Base-by-base conservation (phyloP, 106 monocot species). In the Posidonia australis region DNA sequence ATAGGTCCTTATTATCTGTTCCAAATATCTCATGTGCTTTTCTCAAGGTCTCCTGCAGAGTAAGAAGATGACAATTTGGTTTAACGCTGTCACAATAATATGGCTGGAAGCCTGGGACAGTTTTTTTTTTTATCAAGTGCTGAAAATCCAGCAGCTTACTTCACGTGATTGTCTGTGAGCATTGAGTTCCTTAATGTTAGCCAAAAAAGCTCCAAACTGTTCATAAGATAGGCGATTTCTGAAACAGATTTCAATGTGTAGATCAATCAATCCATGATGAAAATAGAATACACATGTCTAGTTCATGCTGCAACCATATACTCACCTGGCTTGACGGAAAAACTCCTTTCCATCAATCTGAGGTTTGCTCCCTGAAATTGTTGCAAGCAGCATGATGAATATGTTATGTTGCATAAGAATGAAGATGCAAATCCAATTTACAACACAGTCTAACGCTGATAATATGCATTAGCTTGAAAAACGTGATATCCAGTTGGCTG, bases 311-410 rank as follows among this genome's bases (percentile, higher is more conserved):
- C 2, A 46, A 63, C 28, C 6, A 55, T 20, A 23, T 45, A 63
- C 75, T 61, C 48, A 96, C 96, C 90, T 87, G 22, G 90, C 90
- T 72, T 81, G 87, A 21, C 90, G 96, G 53, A 98, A 98, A 80
- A 98, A 87, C 47, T 98, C 96, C 78, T 98, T 98, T 54, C 96
- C 96, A 78, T 87, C 90, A 36, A 98, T 84, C 27, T 74, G 90
- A 60, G 80, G 81, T 54, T 61, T 66, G 42, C 80, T 76, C 21
- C 86, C 96, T 98, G 68, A 43, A 77, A 79, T n/a, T 52, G 9
- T 62, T 19, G 2, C 13, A 0, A 62, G 10, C 62, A 36, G 36
- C 36, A 36, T 36, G 36, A 36, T 36, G 36, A 36, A 36, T 36
- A 36, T 7, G 7, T 7, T 36, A 36, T 7, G 7, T 7, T 36